A percentile compares a stretch with the other conserved stretches of the same genome.
Conservation (phyloP, 129 eudicot genomes). For the Flaveria bidentis region DNA sequence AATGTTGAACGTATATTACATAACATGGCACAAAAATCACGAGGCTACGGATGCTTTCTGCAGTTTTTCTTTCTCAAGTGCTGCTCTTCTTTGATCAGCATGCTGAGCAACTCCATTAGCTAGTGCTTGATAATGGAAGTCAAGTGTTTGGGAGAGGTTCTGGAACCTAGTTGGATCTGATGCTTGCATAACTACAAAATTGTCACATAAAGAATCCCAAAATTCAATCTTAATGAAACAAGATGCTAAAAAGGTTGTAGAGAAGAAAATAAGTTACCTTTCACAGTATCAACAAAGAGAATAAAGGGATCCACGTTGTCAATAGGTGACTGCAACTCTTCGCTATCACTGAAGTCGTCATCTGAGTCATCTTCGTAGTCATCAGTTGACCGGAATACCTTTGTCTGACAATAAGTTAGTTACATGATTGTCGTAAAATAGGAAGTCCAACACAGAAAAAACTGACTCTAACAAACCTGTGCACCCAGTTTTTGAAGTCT, state of each 20-base stretch:
- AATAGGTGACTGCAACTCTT: slow-evolving; percentile 91
- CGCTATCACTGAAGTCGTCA: slow-evolving; percentile 85
- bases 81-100: slow-evolving; percentile 81
- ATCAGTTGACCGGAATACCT: slow-evolving; percentile 61
- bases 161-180: slow-evolving; percentile 77
- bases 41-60: slow-evolving; percentile 60
- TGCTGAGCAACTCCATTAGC: slow-evolving; percentile 92
- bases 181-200: slow-evolving; percentile 65
- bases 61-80: slow-evolving; percentile 74
- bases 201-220: background rate
- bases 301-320: slow-evolving; percentile 92
- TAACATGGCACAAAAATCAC: slow-evolving; percentile 28
- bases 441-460: background rate
- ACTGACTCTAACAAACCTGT: slow-evolving; percentile 51
- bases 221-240: background rate
- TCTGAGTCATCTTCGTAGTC: slow-evolving; percentile 78
- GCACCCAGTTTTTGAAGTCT: slow-evolving; percentile 77
- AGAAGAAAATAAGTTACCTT: slow-evolving; percentile 46
- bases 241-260: background rate
- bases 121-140: slow-evolving; percentile 76
- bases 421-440: background rate
- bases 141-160: slow-evolving; percentile 76
- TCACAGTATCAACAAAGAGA: slow-evolving; percentile 78
- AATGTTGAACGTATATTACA: background rate
- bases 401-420: slow-evolving; percentile 51